Conservation (phyloP, 2,329 filamentous ascomycete genomes). For the Teratosphaeriaceae sp. region DNA sequence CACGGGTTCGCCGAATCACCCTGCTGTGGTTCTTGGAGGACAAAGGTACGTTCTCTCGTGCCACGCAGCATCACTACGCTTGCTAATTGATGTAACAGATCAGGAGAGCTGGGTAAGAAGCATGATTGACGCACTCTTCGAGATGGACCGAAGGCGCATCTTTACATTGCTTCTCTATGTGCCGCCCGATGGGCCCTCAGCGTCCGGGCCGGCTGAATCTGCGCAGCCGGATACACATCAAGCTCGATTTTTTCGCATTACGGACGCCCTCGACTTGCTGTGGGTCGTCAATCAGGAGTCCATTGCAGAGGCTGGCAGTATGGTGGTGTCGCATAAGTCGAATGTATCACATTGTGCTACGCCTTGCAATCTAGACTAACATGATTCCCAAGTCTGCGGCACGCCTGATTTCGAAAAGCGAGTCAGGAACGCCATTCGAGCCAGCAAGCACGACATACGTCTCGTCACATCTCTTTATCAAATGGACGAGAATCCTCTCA, state of each 20-base stretch:
- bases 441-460: not conserved
- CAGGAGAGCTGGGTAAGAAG: constrained; percentile 2
- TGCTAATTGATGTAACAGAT: constrained; percentile 1
- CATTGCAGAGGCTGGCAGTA: constrained; percentile 8
- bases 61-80: no score
- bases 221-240: not conserved
- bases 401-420: not conserved
- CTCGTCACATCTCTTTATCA: not conserved
- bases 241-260: constrained; percentile 2
- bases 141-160: constrained; percentile 2
- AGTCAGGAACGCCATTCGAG: not conserved
- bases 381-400: not conserved
- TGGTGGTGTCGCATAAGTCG: constrained; percentile 4
- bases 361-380: not conserved
- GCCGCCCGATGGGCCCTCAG: not conserved
- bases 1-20: constrained; percentile 4
- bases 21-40: constrained; percentile 6
- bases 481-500: not conserved
- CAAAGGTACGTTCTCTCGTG: not conserved
- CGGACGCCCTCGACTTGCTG: not conserved
- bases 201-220: not conserved
- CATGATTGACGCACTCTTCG: constrained; percentile 2
- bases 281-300: constrained; percentile 5
- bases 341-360: not conserved
- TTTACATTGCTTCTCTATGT: constrained; percentile 4